These are phyloP conservation scores for Aspergillus eucalypticola DNA, from an alignment of 2,329 filamentous ascomycete species.

Conservation along the genomic window DNA sequence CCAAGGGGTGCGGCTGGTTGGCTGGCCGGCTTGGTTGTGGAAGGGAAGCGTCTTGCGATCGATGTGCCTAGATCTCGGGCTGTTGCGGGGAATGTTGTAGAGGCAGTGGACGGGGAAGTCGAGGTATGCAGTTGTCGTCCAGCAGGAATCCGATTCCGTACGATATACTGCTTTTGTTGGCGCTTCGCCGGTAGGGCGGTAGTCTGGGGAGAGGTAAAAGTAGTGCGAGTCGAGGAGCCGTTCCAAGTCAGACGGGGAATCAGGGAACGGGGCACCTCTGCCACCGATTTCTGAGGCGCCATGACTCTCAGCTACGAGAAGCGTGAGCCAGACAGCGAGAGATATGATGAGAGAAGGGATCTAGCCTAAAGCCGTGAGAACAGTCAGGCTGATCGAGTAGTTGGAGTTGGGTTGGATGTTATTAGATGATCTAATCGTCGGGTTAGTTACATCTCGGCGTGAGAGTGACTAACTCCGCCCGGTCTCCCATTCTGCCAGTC, in stretches of 20 bases:
- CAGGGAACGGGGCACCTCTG: slow-evolving; percentile 46
- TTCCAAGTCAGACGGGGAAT: slow-evolving; percentile 47
- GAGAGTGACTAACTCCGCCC: too few relatives aligned
- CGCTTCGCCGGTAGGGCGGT: slow-evolving; percentile 25
- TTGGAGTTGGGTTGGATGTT: background rate
- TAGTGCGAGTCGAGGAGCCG: slow-evolving; percentile 36
- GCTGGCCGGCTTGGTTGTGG: slow-evolving; percentile 11
- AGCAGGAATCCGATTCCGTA: slow-evolving; percentile 25
- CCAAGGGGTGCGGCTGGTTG: slow-evolving; percentile 19
- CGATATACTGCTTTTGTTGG: slow-evolving; percentile 25
- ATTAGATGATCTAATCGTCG: background rate
- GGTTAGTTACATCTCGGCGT: too few relatives aligned
- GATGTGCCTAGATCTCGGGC: slow-evolving; percentile 18
- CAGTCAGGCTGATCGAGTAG: background rate
- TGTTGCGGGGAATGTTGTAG: slow-evolving; percentile 9
- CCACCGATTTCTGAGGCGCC: slow-evolving; percentile 44
- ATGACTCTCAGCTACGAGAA: slow-evolving; percentile 27
- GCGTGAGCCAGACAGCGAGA: background rate
- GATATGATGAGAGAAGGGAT: background rate
- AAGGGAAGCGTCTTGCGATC: slow-evolving; percentile 24
- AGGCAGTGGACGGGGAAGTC: slow-evolving; percentile 14
- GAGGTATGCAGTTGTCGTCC: slow-evolving; percentile 24
- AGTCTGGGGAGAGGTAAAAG: slow-evolving; percentile 31
- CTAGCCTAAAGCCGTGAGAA: background rate
- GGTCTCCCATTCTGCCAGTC: too few relatives aligned